These are phyloP conservation scores for Aspergillus affinis DNA, from an alignment of 495 filamentous ascomycete genomes.

Conservation along the genomic window DNA sequence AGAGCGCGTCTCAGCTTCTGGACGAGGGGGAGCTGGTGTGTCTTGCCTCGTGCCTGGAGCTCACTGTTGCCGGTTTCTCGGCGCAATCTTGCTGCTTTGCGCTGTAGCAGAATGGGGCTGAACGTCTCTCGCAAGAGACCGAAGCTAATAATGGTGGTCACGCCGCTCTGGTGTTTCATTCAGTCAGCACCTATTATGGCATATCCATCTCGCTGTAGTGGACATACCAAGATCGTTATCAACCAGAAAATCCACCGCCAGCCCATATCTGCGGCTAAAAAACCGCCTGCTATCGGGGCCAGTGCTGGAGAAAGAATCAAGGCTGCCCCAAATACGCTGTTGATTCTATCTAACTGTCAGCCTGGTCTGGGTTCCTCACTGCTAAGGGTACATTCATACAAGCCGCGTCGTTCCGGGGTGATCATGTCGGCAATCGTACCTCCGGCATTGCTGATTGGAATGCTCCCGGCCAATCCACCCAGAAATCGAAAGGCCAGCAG, in stretches of 20 bases:
- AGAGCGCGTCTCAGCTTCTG: not conserved
- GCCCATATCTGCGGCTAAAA: not conserved
- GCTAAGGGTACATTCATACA: not conserved
- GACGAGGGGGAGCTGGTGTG: not conserved
- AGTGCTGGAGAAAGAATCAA: not conserved
- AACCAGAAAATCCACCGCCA: not conserved
- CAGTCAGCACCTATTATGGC: not conserved
- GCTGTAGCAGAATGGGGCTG: not conserved
- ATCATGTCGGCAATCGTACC: not conserved
- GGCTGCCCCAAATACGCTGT: not conserved
- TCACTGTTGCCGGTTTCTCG: not conserved
- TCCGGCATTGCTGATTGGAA: not conserved
- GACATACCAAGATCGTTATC: not conserved
- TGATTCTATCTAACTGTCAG: not conserved
- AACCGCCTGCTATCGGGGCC: not conserved
- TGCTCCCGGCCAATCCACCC: not conserved
- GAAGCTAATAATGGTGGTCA: not conserved
- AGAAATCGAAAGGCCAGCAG: not conserved
- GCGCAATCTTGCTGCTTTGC: not conserved
- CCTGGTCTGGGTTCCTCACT: too few relatives aligned
- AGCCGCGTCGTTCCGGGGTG: not conserved
- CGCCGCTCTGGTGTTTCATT: not conserved
- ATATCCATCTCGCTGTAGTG: not conserved
- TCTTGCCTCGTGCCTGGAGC: not conserved
- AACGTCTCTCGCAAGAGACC: not conserved